Percentiles rank a stretch among this genome's conserved stretches.
Conservation (phyloP, 2,329 filamentous ascomycete genomes). For the Ophiosphaerella narmari region DNA sequence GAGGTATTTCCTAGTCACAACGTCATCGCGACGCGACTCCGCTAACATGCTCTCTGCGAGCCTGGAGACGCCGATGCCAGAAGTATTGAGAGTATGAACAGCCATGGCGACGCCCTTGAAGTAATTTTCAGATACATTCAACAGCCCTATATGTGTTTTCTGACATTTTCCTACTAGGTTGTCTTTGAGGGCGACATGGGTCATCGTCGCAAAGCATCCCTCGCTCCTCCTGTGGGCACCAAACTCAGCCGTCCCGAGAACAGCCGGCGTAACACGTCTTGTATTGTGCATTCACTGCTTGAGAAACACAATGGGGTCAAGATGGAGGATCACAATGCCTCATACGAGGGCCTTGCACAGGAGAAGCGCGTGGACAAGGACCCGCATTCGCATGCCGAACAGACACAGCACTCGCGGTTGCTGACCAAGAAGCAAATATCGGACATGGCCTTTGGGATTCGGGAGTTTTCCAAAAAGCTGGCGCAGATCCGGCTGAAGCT, state of each 20-base stretch:
- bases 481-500: conserved; percentile 83
- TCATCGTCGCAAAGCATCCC: conserved; percentile 64
- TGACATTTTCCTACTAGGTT: conserved; percentile 50
- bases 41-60: conserved; percentile 45
- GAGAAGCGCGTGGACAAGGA: conserved; percentile 52
- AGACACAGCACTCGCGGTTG: conserved; percentile 66
- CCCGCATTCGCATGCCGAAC: conserved; percentile 38
- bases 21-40: conserved; percentile 23
- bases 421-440: conserved; percentile 93
- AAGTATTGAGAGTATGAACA: conserved; percentile 33
- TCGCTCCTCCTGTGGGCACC: conserved; percentile 47
- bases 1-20: conserved; percentile 29
- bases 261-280: conserved; percentile 55
- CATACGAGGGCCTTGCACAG: conserved; percentile 41
- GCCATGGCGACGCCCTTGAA: conserved; percentile 50
- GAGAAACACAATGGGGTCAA: conserved; percentile 49
- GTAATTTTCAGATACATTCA: conserved; percentile 25
- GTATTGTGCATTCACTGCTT: conserved; percentile 66
- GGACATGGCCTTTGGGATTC: conserved; percentile 96
- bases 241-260: conserved; percentile 40
- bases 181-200: conserved; percentile 58
- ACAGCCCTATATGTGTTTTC: neutral
- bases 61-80: conserved; percentile 31
- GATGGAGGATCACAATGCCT: conserved; percentile 24
- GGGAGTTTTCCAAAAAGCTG: conserved; percentile 84